These are phyloP conservation scores for Aspergillus spinulosporus DNA, from an alignment of 2,329 filamentous ascomycete species.

Conservation along the genomic window DNA sequence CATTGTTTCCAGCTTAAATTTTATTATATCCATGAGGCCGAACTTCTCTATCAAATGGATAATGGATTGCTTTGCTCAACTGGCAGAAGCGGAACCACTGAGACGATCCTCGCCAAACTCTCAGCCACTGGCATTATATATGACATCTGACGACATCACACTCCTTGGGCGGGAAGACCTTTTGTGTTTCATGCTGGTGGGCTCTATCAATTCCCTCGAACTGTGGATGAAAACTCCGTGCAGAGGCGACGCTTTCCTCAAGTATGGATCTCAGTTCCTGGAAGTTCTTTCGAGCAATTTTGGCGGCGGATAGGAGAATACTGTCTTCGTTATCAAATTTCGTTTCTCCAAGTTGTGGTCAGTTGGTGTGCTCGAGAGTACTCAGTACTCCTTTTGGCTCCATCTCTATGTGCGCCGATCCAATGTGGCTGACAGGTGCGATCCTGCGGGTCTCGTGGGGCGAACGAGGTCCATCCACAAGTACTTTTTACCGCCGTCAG, in stretches of 20 bases:
- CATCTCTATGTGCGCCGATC: neutral
- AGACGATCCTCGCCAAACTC: neutral
- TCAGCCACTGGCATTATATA: constrained; percentile 6
- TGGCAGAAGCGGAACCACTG: too few relatives aligned
- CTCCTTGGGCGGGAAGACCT: neutral
- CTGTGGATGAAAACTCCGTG: constrained; percentile 2
- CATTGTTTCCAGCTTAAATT: too few relatives aligned
- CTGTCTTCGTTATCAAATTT: too few relatives aligned
- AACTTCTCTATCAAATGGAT: too few relatives aligned
- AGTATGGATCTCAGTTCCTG: neutral
- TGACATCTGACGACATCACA: constrained; percentile 1
- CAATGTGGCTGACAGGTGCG: constrained; percentile 3
- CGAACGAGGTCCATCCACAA: constrained; percentile 8
- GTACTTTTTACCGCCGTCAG: constrained; percentile 2
- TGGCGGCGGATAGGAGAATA: neutral
- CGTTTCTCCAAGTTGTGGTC: too few relatives aligned
- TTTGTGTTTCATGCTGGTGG: constrained; percentile 11
- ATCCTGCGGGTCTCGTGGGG: constrained; percentile 1
- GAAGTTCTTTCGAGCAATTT: too few relatives aligned
- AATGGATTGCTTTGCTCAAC: too few relatives aligned
- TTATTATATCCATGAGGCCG: too few relatives aligned
- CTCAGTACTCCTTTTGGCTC: neutral
- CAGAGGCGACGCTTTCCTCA: neutral
- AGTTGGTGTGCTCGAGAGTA: neutral
- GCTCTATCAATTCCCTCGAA: neutral